Evolutionary conservation across 2,329 filamentous ascomycete genomes (phyloP).

Genomic region (Aureobasidium sp.): DNA sequence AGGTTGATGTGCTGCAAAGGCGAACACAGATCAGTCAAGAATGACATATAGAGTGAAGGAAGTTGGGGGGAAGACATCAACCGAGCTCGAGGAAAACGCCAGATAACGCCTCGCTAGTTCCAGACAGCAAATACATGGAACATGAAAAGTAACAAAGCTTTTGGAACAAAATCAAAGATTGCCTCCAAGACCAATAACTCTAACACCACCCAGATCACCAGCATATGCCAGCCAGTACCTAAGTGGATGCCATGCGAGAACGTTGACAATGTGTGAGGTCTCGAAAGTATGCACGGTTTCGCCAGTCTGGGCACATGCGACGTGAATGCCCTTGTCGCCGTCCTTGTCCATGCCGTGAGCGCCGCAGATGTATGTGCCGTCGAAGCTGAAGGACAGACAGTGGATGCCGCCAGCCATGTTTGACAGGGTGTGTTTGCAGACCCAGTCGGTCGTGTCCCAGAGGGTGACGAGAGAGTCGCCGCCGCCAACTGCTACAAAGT

Average conservation of each 20-base stretch:
- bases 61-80: background rate
- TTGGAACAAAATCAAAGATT: background rate
- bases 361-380: constrained; percentile 66
- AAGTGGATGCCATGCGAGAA: constrained; percentile 70
- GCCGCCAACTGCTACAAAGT: constrained; percentile 67
- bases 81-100: background rate
- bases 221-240: constrained; percentile 68
- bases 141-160: background rate
- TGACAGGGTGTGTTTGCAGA: constrained; percentile 64
- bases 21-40: too few relatives aligned
- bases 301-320: constrained; percentile 67
- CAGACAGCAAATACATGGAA: background rate
- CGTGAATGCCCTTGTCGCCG: constrained; percentile 62
- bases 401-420: constrained; percentile 63
- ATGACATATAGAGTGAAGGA: background rate
- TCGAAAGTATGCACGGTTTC: constrained; percentile 67
- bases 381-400: constrained; percentile 70
- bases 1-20: too few relatives aligned
- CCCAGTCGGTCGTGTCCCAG: constrained; percentile 73
- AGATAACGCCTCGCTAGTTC: constrained; percentile 7
- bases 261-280: constrained; percentile 55
- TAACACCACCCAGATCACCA: constrained; percentile 57
- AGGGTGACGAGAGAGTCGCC: constrained; percentile 68
- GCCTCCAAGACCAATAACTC: constrained; percentile 52
- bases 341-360: constrained; percentile 51